Evolutionary conservation across 1,284 basidiomycete genomes (phyloP), one percentile per base, ranked within the genome.

Genomic region (Leccinum olivaceoglutinosum): DNA sequence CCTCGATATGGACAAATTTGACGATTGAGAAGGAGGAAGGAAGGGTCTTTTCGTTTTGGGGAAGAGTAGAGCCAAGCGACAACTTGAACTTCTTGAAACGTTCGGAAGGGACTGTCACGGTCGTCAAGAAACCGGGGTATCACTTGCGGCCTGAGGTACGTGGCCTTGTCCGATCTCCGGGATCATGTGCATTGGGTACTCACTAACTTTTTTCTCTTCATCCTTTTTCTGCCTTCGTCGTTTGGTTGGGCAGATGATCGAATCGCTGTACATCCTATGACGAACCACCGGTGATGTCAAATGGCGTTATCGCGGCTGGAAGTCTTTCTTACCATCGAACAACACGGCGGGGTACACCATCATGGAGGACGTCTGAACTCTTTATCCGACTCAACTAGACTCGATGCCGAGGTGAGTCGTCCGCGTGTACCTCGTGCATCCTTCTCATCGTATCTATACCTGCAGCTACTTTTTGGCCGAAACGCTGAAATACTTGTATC

Each of bases 271-370:
- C 69, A 73, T 89, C 34, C 73, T 91, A 64, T 92, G 87, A 86
- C 80, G 85, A 53, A 85, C 84, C 11, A 92, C 90, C 4, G 84
- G 85, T 0, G 85, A 92, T 63, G 71, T 75, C 11, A 81, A 80
- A 60, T 92, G 90, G 90, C 78, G 90, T 46, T 84, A 92, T 64
- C 82, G 86, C 54, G 92, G 92, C 1, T 93, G 89, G 89, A 75
- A 44, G 82, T 93, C 49, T 93, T 92, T 71, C 75, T 85, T 68
- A 83, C 89, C 2, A 85, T 94, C 61, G 82, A 90, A 73, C 80
- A 78, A 74, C 18, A 77, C 75, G 59, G 86, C 29, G 29, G 29
- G 89, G 58, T 87, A 90, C 70, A 78, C 88, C 36, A 83, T 80
- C 63, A 69, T 92, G 54, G 53, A 71, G 62, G 69, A 77, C 59